Evolutionary conservation across 768 basidiomycete species (phyloP).

Genomic region (Polyporus arcularius): DNA sequence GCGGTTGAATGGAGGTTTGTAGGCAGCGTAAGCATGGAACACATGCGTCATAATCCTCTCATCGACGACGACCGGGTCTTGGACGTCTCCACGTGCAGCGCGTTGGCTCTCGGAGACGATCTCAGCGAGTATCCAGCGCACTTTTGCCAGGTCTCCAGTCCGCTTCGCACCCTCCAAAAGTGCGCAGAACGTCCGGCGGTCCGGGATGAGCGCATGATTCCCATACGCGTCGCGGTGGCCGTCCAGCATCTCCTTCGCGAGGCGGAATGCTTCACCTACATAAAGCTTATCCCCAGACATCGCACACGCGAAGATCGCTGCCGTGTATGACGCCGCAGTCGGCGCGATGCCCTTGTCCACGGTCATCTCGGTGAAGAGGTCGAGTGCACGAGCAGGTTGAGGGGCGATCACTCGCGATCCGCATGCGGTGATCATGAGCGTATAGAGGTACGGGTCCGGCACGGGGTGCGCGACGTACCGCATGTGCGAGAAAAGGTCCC

Average conservation of each 20-base stretch:
- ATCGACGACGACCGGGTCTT: constrained; percentile 43
- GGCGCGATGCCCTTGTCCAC: constrained; percentile 65
- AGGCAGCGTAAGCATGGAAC: constrained; percentile 86
- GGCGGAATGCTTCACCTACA: constrained; percentile 80
- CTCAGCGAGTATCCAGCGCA: constrained; percentile 91
- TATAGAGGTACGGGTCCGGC: constrained; percentile 74
- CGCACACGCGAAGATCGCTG: constrained; percentile 81
- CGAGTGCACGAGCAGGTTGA: constrained; percentile 89
- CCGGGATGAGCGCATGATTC: constrained; percentile 57
- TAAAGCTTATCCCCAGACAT: constrained; percentile 60
- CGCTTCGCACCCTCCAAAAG: constrained; percentile 90
- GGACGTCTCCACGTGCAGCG: constrained; percentile 23
- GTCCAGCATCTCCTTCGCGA: constrained; percentile 87
- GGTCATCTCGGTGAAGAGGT: constrained; percentile 93
- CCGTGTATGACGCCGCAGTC: constrained; percentile 71
- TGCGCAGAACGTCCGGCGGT: constrained; percentile 71
- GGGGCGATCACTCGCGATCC: constrained; percentile 54
- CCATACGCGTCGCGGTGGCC: constrained; percentile 67
- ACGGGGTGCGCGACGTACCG: constrained; percentile 89
- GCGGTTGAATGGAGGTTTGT: constrained; percentile 68
- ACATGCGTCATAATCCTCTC: constrained; percentile 79
- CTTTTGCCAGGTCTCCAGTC: constrained; percentile 77
- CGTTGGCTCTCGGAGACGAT: constrained; percentile 50
- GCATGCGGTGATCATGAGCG: constrained; percentile 87
- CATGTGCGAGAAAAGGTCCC: constrained; percentile 96